Base-by-base conservation (phyloP, 2,329 filamentous ascomycete genomes). In the Colletotrichum simmondsii region DNA sequence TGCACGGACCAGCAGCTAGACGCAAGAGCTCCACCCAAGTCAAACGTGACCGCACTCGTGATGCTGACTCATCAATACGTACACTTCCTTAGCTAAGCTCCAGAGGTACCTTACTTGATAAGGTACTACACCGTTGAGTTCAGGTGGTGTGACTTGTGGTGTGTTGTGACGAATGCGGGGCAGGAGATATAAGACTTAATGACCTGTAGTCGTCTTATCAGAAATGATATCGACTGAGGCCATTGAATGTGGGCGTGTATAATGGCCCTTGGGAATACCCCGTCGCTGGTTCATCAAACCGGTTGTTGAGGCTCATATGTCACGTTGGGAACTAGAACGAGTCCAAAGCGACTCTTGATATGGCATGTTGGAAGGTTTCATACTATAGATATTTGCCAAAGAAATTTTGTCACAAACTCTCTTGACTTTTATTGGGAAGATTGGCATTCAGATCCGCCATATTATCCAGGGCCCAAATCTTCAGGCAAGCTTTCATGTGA, bases 41-140 rank as follows among this genome's bases (percentile, higher is more conserved):
- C n/a, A 30, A 72, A 70, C 66, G 65, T 69, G 60, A 73, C 32
- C 28, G n/a, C 5, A 12, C 59, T 30, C 69, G 69, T 46, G 24
- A 69, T 32, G 16, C 42, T 49, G 7, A 6, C 19, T n/a, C 42
- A 10, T 49, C 8, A 49, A 7, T 49, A 22, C 19, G 42, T n/a
- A 22, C 42, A n/a, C 19, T 49, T 1, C 42, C 42, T 49, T 22
- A 49, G 42, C 19, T 49, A 49, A 49, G 35, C 35, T 3, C 1
- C 30, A 32, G 30, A 32, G 16, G 37, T 7, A n/a, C 6, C 7
- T 10, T 1, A 49, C 26, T 28, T 28, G 42, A 19, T 49, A 10
- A 6, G 42, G 8, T 11, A 28, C 26, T 28, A 49, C 5, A 46
- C 35, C 32, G 3, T 12, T 35, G 32, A 35, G 16, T 6, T 37